phyloP scores from a whole-genome alignment of 768 basidiomycete genomes.

The Russula sp. region DNA sequence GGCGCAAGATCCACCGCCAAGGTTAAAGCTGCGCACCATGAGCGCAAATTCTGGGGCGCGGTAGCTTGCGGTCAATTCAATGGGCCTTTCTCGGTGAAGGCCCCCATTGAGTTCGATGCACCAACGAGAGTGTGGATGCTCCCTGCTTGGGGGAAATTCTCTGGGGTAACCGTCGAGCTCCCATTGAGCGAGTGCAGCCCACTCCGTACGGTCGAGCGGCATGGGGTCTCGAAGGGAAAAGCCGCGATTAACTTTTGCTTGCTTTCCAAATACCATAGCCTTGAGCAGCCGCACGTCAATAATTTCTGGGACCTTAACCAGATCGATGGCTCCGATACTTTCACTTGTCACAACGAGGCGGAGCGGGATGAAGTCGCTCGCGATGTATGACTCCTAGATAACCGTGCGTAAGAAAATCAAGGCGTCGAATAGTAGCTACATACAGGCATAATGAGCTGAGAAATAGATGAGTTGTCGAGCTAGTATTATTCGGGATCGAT shows the following conservation, averaged over 20 bases:
- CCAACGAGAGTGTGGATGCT: conserved; percentile 4
- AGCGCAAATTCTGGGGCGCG: conserved; percentile 1
- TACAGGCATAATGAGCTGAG: conserved; percentile 13
- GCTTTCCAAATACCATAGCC: conserved; percentile 15
- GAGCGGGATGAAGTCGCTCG: conserved; percentile 7
- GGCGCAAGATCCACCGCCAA: no score
- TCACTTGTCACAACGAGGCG: conserved; percentile 11
- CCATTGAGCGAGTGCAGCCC: conserved; percentile 14
- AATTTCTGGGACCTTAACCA: neutral
- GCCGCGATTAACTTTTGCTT: neutral
- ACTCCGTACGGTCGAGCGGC: conserved; percentile 1
- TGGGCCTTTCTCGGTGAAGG: neutral
- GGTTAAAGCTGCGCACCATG: conserved; percentile 10
- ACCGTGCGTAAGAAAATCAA: neutral
- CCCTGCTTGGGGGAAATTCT: neutral
- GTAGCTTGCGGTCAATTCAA: conserved; percentile 5
- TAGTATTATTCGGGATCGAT: neutral
- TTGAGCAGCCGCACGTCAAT: conserved; percentile 16
- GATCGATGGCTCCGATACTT: neutral
- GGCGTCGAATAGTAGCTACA: neutral
- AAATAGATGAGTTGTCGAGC: neutral
- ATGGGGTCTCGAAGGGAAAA: neutral
- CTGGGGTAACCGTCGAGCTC: neutral
- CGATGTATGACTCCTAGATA: neutral
- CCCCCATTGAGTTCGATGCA: conserved; percentile 5